A percentile compares a stretch with the other conserved stretches of the same genome.
phyloP scores from a whole-genome alignment of 225 moss, liverwort and hornwort genomes.

The Takakia lepidozioides region DNA sequence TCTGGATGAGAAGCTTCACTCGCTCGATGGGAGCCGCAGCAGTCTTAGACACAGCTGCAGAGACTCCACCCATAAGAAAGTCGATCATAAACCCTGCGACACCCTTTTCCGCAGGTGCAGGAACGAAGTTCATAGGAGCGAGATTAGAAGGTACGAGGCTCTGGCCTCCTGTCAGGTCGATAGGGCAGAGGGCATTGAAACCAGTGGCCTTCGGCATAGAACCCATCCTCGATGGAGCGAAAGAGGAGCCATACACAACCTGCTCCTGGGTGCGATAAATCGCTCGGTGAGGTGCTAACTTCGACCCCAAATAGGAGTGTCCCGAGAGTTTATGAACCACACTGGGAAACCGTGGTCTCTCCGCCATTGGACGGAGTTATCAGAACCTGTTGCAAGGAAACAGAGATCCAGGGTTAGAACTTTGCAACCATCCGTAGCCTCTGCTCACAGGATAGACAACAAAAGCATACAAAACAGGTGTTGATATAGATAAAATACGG shows the following conservation, averaged over 20 bases:
- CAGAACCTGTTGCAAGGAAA: too few species aligned
- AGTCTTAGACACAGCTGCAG: constrained; percentile 51
- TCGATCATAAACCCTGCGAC: constrained; percentile 23
- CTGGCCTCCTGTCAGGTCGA: constrained; percentile 30
- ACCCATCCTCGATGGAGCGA: constrained; percentile 4
- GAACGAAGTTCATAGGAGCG: constrained; percentile 21
- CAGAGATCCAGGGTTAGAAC: too few species aligned
- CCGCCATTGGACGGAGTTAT: too few species aligned
- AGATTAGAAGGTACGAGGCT: constrained; percentile 15
- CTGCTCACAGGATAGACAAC: too few species aligned
- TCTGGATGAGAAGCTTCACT: constrained; percentile 51
- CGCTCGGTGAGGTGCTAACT: constrained; percentile 22
- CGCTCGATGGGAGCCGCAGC: constrained; percentile 54
- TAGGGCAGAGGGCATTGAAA: constrained; percentile 36
- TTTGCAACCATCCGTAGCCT: too few species aligned
- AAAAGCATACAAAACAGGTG: too few species aligned
- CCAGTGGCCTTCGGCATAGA: constrained; percentile 15
- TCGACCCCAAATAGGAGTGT: constrained; percentile 40
- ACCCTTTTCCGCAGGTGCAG: constrained; percentile 32
- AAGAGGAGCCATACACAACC: constrained; percentile 10
- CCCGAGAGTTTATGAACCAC: constrained; percentile 33
- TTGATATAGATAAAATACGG: too few species aligned
- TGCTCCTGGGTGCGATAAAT: constrained; percentile 15
- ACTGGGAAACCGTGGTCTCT: constrained; percentile 26
- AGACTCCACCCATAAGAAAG: constrained; percentile 54